A percentile compares a stretch with the other conserved stretches of the same genome.
These are phyloP conservation scores for Pholiota adiposa DNA, from an alignment of 1,284 basidiomycete genomes.

Conservation along the genomic window DNA sequence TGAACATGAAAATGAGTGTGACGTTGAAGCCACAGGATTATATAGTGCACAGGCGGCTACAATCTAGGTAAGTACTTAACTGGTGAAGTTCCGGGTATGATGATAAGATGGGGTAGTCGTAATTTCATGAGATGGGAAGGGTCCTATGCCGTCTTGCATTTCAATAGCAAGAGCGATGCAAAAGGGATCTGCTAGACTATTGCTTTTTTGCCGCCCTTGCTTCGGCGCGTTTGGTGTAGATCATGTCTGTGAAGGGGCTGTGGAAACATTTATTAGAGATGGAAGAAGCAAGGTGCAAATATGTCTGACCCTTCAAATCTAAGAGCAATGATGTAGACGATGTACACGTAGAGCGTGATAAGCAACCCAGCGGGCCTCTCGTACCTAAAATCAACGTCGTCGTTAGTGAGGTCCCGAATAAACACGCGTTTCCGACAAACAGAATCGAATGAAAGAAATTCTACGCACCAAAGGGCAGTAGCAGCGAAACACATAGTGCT, in stretches of 20 bases:
- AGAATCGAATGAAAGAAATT: neutral
- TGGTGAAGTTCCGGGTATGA: slow-evolving; percentile 11
- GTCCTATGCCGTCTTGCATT: neutral
- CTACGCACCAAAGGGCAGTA: slow-evolving; percentile 76
- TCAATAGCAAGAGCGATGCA: neutral
- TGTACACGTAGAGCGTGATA: slow-evolving; percentile 78
- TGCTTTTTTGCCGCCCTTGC: slow-evolving; percentile 26
- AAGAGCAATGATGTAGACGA: slow-evolving; percentile 85
- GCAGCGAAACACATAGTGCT: slow-evolving; percentile 88
- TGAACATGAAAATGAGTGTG: slow-evolving; percentile 19
- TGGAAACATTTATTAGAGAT: slow-evolving; percentile 12
- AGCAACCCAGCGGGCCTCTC: slow-evolving; percentile 81
- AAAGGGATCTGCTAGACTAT: slow-evolving; percentile 5
- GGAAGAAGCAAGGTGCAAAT: neutral
- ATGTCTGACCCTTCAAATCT: slow-evolving; percentile 82
- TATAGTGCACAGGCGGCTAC: neutral
- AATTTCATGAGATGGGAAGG: slow-evolving; percentile 1
- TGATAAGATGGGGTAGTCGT: slow-evolving; percentile 8
- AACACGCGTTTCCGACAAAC: slow-evolving; percentile 4
- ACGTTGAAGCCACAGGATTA: slow-evolving; percentile 13
- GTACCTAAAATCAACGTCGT: slow-evolving; percentile 55
- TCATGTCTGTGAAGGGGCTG: slow-evolving; percentile 84
- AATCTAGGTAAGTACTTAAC: slow-evolving; percentile 11
- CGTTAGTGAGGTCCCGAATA: neutral
- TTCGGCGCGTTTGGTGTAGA: slow-evolving; percentile 65